These are phyloP conservation scores for Inga leiocalycina DNA, from an alignment of 306 rosid genomes.

Conservation along the genomic window DNA sequence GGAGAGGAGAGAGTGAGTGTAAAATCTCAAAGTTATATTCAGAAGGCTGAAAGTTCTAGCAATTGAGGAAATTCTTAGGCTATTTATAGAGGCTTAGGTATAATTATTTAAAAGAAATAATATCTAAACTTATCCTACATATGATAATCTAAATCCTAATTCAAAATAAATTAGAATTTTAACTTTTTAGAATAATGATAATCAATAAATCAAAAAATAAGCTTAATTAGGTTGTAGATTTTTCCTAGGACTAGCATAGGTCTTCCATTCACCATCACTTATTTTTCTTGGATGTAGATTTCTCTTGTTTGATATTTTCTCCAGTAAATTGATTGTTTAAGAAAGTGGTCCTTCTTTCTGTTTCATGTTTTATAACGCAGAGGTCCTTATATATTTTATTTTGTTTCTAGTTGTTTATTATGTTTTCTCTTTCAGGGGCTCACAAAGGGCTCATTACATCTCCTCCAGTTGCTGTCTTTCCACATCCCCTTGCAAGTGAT, in stretches of 20 bases:
- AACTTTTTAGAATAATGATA: neutral
- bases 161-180: neutral
- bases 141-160: neutral
- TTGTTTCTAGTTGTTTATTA: slow-evolving; percentile 28
- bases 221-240: neutral
- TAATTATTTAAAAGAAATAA: neutral
- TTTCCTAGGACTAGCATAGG: neutral
- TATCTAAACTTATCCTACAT: neutral
- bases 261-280: neutral
- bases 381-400: slow-evolving; percentile 1
- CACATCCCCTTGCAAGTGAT: slow-evolving; percentile 98
- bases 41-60: neutral
- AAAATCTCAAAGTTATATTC: neutral
- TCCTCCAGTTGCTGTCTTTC: slow-evolving; percentile 96
- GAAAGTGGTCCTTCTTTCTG: slow-evolving; percentile 9
- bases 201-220: neutral
- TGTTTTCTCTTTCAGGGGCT: slow-evolving; percentile 63
- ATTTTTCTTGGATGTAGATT: neutral
- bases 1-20: neutral
- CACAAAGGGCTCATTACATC: slow-evolving; percentile 87
- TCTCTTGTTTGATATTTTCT: neutral
- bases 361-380: neutral
- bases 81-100: neutral
- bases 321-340: neutral
- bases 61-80: neutral